A percentile compares a stretch with the other conserved stretches of the same genome.
Evolutionary conservation across 2,329 filamentous ascomycete species (phyloP).

Genomic region (Zymoseptoria passerinii): DNA sequence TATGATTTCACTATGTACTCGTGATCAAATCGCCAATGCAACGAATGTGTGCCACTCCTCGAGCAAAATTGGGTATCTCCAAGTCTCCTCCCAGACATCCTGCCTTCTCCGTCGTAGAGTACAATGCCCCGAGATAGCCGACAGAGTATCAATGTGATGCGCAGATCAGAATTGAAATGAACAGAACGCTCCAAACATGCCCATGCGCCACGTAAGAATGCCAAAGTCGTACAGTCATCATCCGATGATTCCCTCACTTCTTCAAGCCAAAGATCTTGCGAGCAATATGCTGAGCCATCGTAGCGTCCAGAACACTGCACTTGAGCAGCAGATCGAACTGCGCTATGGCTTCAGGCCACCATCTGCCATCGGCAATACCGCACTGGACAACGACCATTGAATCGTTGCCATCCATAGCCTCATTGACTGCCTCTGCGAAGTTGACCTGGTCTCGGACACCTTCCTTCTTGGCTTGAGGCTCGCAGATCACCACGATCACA

Average conservation of each 20-base stretch:
- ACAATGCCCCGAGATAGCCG: neutral
- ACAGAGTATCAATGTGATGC: neutral
- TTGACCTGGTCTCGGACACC: conserved; percentile 16
- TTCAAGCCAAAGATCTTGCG: conserved; percentile 12
- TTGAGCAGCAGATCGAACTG: conserved; percentile 13
- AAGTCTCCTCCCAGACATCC: neutral
- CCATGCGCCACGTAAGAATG: neutral
- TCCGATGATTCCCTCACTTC: conserved; percentile 3
- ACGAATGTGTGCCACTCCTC: neutral
- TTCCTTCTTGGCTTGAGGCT: conserved; percentile 26
- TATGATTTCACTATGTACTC: too few relatives aligned
- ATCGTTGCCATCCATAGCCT: conserved; percentile 5
- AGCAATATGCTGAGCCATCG: conserved; percentile 15
- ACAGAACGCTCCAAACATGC: neutral
- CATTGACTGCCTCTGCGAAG: conserved; percentile 16
- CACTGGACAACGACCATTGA: conserved; percentile 15
- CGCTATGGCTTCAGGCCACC: conserved; percentile 12
- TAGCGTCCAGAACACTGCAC: conserved; percentile 9
- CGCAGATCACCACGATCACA: conserved; percentile 53
- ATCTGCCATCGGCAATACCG: conserved; percentile 10
- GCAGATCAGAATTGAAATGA: neutral
- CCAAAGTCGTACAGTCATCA: neutral
- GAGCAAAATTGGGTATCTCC: neutral
- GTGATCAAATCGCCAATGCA: neutral
- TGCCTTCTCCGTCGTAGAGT: neutral